A percentile compares a stretch with the other conserved stretches of the same genome.
Conservation (phyloP, 1,139 yeast genomes). For the Kodamaea sp. region DNA sequence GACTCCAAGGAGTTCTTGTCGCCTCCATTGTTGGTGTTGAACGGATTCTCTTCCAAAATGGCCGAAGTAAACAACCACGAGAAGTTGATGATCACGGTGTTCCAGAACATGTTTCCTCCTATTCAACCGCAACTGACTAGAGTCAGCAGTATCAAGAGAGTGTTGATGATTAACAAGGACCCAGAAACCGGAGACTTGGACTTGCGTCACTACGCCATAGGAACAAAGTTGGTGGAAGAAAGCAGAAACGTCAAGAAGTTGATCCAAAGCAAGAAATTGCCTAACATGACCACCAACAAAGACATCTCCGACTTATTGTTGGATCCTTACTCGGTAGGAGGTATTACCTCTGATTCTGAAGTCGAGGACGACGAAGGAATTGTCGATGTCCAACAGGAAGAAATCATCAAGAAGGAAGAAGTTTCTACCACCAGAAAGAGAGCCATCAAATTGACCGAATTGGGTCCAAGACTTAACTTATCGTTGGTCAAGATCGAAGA, state of each 20-base stretch:
- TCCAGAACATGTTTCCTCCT: conserved; percentile 96
- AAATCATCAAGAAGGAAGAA: conserved; percentile 18
- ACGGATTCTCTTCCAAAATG: conserved; percentile 69
- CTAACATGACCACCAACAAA: conserved; percentile 64
- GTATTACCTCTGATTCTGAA: conserved; percentile 88
- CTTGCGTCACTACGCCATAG: conserved; percentile 87
- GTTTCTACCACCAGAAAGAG: conserved; percentile 57
- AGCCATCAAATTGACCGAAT: conserved; percentile 89
- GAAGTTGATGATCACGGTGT: conserved; percentile 81
- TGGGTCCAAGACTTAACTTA: conserved; percentile 88
- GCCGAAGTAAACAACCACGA: conserved; percentile 65
- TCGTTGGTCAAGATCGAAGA: conserved; percentile 86
- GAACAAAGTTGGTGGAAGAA: conserved; percentile 83
- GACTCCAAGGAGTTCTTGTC: conserved; percentile 63
- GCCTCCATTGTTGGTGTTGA: conserved; percentile 90
- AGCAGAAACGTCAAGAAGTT: conserved; percentile 78
- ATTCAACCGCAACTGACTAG: conserved; percentile 79
- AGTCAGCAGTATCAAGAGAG: conserved; percentile 76
- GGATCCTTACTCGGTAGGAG: conserved; percentile 80
- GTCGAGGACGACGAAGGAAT: conserved; percentile 85
- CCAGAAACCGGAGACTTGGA: conserved; percentile 72
- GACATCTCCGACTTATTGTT: conserved; percentile 85
- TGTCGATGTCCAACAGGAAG: conserved; percentile 61
- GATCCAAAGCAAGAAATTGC: conserved; percentile 68
- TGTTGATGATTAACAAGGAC: conserved; percentile 77